Conservation (phyloP, 192 early-diverging fungal genomes). For the Backusella australiensis region DNA sequence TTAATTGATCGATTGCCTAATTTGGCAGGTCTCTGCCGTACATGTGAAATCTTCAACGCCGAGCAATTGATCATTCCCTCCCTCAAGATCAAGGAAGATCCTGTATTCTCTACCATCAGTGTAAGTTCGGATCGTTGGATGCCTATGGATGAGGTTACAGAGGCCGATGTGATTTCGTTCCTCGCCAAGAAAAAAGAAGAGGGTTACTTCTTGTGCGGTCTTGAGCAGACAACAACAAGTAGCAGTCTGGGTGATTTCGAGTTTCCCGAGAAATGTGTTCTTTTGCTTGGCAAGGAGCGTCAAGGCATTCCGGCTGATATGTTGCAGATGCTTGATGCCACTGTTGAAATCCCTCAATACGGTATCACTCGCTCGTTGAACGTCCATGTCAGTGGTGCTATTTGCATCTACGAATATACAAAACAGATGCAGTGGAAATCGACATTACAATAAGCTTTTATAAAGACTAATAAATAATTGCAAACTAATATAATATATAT, state of each 20-base stretch:
- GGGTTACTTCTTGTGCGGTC: conserved; percentile 52
- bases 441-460: background rate
- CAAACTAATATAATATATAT: background rate
- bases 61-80: conserved; percentile 40
- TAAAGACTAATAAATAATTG: background rate
- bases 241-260: conserved; percentile 43
- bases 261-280: conserved; percentile 53
- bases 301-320: conserved; percentile 53
- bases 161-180: conserved; percentile 39
- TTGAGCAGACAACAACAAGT: conserved; percentile 62
- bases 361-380: conserved; percentile 56
- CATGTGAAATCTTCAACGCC: conserved; percentile 65
- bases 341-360: conserved; percentile 62
- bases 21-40: conserved; percentile 54
- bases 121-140: conserved; percentile 63
- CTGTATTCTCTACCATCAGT: conserved; percentile 42
- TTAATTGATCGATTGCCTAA: conserved; percentile 55
- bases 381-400: conserved; percentile 58
- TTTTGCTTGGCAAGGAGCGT: conserved; percentile 54
- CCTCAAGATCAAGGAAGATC: conserved; percentile 46
- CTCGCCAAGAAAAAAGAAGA: conserved; percentile 44
- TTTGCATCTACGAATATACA: conserved; percentile 56
- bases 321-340: conserved; percentile 49
- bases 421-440: conserved; percentile 38
- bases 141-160: conserved; percentile 50